These are phyloP conservation scores for Curvularia hawaiiensis DNA, from an alignment of 2,329 filamentous ascomycete genomes.

Conservation along the genomic window DNA sequence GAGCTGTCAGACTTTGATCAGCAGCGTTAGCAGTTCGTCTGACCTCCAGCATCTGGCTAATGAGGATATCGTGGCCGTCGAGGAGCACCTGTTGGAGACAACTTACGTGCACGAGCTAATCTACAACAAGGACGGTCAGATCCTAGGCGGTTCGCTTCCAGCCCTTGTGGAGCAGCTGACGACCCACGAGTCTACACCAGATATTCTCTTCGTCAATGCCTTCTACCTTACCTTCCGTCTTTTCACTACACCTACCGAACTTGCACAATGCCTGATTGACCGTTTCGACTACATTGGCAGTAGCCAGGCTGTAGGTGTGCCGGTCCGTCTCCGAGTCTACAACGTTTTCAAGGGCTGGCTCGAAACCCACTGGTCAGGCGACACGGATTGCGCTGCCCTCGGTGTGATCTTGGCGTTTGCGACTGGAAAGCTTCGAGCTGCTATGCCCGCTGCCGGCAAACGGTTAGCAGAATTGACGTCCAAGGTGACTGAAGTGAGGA, in stretches of 20 bases:
- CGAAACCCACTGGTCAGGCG: slow-evolving; percentile 90
- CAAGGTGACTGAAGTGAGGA: slow-evolving; percentile 75
- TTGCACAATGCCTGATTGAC: slow-evolving; percentile 83
- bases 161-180: slow-evolving; percentile 95
- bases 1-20: slow-evolving; percentile 61
- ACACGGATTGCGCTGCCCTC: slow-evolving; percentile 78
- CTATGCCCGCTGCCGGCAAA: slow-evolving; percentile 77
- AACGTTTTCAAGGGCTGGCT: slow-evolving; percentile 98
- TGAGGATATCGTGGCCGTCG: slow-evolving; percentile 79
- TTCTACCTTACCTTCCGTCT: slow-evolving; percentile 97
- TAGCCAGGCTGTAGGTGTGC: slow-evolving; percentile 72
- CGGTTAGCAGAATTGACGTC: slow-evolving; percentile 80
- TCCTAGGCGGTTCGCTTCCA: slow-evolving; percentile 88
- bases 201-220: slow-evolving; percentile 87
- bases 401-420: slow-evolving; percentile 81
- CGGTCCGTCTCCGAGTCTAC: slow-evolving; percentile 88
- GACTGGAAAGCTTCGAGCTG: slow-evolving; percentile 67
- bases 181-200: slow-evolving; percentile 88
- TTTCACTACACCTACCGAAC: slow-evolving; percentile 80
- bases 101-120: slow-evolving; percentile 91
- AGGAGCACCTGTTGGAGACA: slow-evolving; percentile 85
- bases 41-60: slow-evolving; percentile 67
- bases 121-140: slow-evolving; percentile 90
- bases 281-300: slow-evolving; percentile 92
- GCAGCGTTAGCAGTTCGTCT: slow-evolving; percentile 69